Evolutionary conservation across 2,329 filamentous ascomycete genomes (phyloP).

Genomic region (Achaetomium macrosporum): DNA sequence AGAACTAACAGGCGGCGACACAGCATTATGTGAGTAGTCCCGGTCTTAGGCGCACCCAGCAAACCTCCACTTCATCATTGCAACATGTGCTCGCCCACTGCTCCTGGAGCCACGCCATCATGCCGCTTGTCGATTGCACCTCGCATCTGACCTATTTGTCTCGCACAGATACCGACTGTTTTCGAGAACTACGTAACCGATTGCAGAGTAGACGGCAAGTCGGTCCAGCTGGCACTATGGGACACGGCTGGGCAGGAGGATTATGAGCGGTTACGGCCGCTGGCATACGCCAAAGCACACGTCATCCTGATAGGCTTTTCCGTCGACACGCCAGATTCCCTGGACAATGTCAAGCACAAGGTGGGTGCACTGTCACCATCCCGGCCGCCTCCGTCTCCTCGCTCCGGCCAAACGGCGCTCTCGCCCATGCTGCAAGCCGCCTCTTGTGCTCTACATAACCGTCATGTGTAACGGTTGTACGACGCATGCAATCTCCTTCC

Average conservation of each 20-base stretch:
- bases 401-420: slow-evolving; percentile 5
- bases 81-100: background rate
- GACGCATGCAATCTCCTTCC: background rate
- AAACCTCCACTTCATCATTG: background rate
- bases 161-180: slow-evolving; percentile 76
- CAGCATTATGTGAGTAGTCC: slow-evolving; percentile 53
- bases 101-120: background rate
- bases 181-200: slow-evolving; percentile 99
- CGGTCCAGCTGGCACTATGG: slow-evolving; percentile 96
- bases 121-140: background rate
- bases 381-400: background rate
- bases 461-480: slow-evolving; percentile 7
- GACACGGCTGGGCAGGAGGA: slow-evolving; percentile 99
- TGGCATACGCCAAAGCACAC: slow-evolving; percentile 96
- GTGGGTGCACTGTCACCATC: slow-evolving; percentile 38
- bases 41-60: background rate
- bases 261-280: slow-evolving; percentile 87
- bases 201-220: slow-evolving; percentile 95
- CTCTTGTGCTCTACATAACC: background rate
- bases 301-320: slow-evolving; percentile 96
- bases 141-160: slow-evolving; percentile 2
- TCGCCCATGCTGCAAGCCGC: background rate
- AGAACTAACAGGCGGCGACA: slow-evolving; percentile 26
- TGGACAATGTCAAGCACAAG: slow-evolving; percentile 98
- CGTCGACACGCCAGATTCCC: slow-evolving; percentile 87